Base-by-base conservation (phyloP, 2,329 filamentous ascomycete genomes). In the Fusarium tanahbumbuense region DNA sequence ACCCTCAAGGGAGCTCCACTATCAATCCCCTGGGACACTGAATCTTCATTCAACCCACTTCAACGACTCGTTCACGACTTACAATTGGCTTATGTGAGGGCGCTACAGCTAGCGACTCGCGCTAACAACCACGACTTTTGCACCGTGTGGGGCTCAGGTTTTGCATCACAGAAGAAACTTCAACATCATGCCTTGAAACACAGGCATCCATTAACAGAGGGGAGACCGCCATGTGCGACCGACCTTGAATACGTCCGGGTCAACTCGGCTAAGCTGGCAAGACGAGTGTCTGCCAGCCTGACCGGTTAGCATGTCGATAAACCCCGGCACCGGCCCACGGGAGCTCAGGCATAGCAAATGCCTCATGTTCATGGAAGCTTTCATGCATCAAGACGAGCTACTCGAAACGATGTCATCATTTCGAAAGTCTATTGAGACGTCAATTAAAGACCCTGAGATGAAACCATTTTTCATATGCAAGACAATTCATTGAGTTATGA, bases 121-220 rank as follows among this genome's bases (percentile, higher is more conserved):
- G 71, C 74, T 67, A 59, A 64, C 64, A 46, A 61, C 42, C 65
- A 47, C 67, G 60, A 79, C 44, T 75, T 78, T 79, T 64, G 72
- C 78, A 80, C 78, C 72, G 74, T 78, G 77, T 78, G 78, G 76
- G 55, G 68, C 61, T 27, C 20, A 25, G 5, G 52, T 20, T 54
- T 25, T 23, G 53, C 56, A 50, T 47, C 50, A 50, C 45, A 53
- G 47, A 67, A 52, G 59, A 66, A 64, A 67, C 55, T 60, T 67
- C 56, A 60, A 56, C 48, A 37, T 64, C 46, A 10, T 77, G 76
- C 77, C 77, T 78, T 68, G 64, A 60, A 73, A 58, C 57, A 55
- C 67, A 78, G 77, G 76, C 76, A 75, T 32, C 63, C 42, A 68
- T 48, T 58, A 46, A 25, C 34, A 44, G 20, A 64, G 56, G 54